Evolutionary conservation across 805 yeast species (phyloP).

Genomic region (Peterozyma xylosa): DNA sequence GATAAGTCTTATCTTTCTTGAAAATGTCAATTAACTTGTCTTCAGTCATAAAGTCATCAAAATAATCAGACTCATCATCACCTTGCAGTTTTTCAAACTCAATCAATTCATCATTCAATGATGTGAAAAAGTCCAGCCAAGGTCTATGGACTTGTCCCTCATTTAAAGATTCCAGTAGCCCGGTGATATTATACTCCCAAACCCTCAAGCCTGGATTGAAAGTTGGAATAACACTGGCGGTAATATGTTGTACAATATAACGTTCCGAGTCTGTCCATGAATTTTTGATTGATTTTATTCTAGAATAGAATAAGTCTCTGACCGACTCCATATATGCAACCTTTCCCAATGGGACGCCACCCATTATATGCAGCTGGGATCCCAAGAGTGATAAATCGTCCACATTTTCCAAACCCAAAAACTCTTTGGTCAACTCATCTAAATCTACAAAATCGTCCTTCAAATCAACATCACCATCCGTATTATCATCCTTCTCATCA

Average conservation of each 20-base stretch:
- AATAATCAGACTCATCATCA: constrained; percentile 11
- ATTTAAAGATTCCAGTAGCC: constrained; percentile 24
- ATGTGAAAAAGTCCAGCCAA: constrained; percentile 53
- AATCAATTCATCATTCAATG: constrained; percentile 16
- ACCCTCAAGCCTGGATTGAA: constrained; percentile 77
- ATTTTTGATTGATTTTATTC: constrained; percentile 35
- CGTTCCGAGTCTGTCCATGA: constrained; percentile 42
- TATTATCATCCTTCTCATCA: constrained; percentile 14
- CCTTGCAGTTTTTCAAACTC: constrained; percentile 8
- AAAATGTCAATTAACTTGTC: constrained; percentile 3
- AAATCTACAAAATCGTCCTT: constrained; percentile 16
- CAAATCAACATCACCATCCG: constrained; percentile 16
- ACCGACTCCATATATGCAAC: constrained; percentile 54
- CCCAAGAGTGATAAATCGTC: constrained; percentile 22
- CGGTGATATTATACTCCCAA: constrained; percentile 79
- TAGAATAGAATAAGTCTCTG: constrained; percentile 45
- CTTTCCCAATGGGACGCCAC: constrained; percentile 65
- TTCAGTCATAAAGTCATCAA: constrained; percentile 5
- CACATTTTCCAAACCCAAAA: constrained; percentile 16
- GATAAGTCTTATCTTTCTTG: constrained; percentile 52
- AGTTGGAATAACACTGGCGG: constrained; percentile 76
- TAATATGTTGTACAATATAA: constrained; percentile 62
- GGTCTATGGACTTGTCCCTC: constrained; percentile 25
- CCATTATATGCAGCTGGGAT: constrained; percentile 31
- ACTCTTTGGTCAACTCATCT: constrained; percentile 12